Conservation (phyloP, 2,329 filamentous ascomycete species). For the Aspergillus udagawae region DNA sequence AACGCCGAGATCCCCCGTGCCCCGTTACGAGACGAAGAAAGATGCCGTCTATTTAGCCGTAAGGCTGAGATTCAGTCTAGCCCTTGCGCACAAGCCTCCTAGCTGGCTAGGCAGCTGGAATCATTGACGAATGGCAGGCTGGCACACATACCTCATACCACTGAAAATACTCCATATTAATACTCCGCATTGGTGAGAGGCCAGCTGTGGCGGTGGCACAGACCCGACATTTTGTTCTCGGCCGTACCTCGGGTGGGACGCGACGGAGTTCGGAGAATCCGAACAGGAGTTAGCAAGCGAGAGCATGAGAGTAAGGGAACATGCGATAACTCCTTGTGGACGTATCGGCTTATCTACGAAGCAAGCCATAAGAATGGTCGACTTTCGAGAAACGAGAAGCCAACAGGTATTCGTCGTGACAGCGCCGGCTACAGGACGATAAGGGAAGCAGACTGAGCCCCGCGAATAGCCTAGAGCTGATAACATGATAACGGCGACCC, state of each 20-base stretch:
- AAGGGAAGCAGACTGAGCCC: neutral
- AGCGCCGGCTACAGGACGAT: neutral
- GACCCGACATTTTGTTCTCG: neutral
- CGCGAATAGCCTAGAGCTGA: neutral
- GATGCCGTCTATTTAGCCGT: neutral
- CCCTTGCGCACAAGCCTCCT: neutral
- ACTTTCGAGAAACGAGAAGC: too few relatives aligned
- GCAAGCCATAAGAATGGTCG: too few relatives aligned
- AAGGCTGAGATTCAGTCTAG: neutral
- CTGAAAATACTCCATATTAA: too few relatives aligned
- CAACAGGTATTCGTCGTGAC: too few relatives aligned
- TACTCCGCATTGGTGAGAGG: too few relatives aligned
- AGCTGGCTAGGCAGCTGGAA: neutral
- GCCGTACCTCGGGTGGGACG: neutral
- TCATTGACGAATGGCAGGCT: neutral
- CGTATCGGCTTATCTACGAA: too few relatives aligned
- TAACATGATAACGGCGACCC: neutral
- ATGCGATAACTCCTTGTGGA: too few relatives aligned
- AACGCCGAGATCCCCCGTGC: neutral
- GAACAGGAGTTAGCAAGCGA: neutral
- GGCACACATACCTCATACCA: neutral
- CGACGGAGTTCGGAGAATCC: neutral
- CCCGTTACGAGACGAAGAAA: too few relatives aligned
- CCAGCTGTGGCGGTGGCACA: neutral
- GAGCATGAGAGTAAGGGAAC: neutral